A percentile compares a stretch with the other conserved stretches of the same genome.
phyloP scores from a whole-genome alignment of 2,329 filamentous ascomycete genomes.

The Penicillium nordicum region DNA sequence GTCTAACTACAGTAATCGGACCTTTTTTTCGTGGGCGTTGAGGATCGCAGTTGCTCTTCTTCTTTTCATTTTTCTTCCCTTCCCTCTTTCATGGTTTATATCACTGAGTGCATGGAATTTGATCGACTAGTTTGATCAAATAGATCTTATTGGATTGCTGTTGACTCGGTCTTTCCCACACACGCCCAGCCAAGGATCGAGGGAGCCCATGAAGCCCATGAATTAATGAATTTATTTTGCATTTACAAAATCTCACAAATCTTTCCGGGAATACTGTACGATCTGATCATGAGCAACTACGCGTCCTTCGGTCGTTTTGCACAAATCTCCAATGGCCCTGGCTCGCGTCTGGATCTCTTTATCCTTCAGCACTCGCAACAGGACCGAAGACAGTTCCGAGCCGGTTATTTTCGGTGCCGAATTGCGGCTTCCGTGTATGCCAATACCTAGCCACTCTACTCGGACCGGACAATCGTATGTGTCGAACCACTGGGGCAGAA shows the following conservation, averaged over 20 bases:
- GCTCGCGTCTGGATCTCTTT: slow-evolving; percentile 11
- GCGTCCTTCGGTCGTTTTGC: slow-evolving; percentile 16
- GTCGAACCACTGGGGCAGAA: slow-evolving; percentile 49
- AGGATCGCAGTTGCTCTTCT: not conserved
- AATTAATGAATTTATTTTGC: not conserved
- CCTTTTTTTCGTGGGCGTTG: not conserved
- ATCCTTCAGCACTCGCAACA: slow-evolving; percentile 13
- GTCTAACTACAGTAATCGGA: not conserved
- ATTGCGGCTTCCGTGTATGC: slow-evolving; percentile 39
- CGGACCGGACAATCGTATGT: slow-evolving; percentile 46
- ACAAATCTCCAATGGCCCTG: slow-evolving; percentile 13
- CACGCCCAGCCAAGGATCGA: not conserved
- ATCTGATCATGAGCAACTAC: slow-evolving; percentile 21
- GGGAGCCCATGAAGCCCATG: not conserved
- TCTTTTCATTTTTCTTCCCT: not conserved
- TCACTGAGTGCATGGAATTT: not conserved
- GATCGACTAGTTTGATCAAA: not conserved
- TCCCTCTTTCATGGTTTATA: not conserved
- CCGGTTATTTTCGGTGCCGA: slow-evolving; percentile 30
- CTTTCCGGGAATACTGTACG: slow-evolving; percentile 7
- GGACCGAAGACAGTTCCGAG: slow-evolving; percentile 13
- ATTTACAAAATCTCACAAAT: not conserved
- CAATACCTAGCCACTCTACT: slow-evolving; percentile 45
- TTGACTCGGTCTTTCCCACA: not conserved
- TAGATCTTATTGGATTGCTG: not conserved